phyloP scores from a whole-genome alignment of 495 filamentous ascomycete species.

The Glarea lozoyensis region DNA sequence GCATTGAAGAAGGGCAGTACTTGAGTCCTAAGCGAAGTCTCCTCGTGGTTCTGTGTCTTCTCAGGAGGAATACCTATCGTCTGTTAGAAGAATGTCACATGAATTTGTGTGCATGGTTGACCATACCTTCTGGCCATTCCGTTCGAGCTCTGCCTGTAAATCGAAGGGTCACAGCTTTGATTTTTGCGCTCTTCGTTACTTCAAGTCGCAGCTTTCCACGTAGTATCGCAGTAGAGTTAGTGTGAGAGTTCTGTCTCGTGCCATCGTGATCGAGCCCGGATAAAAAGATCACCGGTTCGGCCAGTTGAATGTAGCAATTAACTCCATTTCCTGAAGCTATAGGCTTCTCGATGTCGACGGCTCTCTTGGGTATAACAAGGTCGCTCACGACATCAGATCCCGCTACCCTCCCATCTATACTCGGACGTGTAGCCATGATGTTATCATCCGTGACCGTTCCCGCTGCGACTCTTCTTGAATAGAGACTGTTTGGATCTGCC shows the following conservation, averaged over 20 bases:
- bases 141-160: slow-evolving; percentile 82
- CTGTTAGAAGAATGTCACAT: slow-evolving; percentile 5
- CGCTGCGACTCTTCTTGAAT: slow-evolving; percentile 7
- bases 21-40: slow-evolving; percentile 65
- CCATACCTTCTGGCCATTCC: slow-evolving; percentile 87
- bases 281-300: slow-evolving; percentile 84
- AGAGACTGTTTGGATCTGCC: slow-evolving; percentile 15
- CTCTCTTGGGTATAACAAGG: slow-evolving; percentile 14
- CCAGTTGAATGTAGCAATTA: slow-evolving; percentile 62
- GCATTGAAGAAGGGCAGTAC: slow-evolving; percentile 80
- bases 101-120: neutral
- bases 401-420: neutral
- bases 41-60: slow-evolving; percentile 77
- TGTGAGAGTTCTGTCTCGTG: slow-evolving; percentile 20
- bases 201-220: slow-evolving; percentile 76
- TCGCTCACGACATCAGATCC: slow-evolving; percentile 21
- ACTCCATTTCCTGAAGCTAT: slow-evolving; percentile 68
- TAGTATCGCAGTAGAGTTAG: slow-evolving; percentile 61
- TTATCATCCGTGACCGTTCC: slow-evolving; percentile 1
- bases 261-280: slow-evolving; percentile 75
- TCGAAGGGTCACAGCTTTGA: slow-evolving; percentile 85
- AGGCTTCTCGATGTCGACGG: slow-evolving; percentile 46
- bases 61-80: slow-evolving; percentile 73
- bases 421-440: slow-evolving; percentile 6
- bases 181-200: slow-evolving; percentile 83